Evolutionary conservation across 257 asterid species (phyloP).

Genomic region (Plantago ovata): DNA sequence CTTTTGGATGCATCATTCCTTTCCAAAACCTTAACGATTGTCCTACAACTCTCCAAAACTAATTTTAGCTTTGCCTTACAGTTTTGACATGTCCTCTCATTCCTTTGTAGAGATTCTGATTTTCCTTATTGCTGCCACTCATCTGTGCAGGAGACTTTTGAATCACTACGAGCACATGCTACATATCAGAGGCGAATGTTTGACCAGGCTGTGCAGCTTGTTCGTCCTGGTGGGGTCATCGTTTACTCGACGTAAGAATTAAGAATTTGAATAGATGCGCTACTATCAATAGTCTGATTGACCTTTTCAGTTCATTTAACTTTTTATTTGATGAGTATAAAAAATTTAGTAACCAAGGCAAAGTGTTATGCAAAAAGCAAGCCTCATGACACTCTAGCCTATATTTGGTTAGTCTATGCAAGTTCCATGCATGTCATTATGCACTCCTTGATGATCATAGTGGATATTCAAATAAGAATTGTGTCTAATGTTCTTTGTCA

Average conservation of each 20-base stretch:
- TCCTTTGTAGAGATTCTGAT: constrained; percentile 1
- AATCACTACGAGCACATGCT: constrained; percentile 77
- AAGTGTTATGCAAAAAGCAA: too few relatives aligned
- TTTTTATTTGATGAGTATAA: neutral
- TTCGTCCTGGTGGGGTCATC: constrained; percentile 92
- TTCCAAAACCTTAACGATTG: too few relatives aligned
- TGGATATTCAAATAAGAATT: neutral
- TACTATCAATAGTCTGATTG: constrained; percentile 4
- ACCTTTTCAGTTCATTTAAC: neutral
- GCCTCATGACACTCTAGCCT: too few relatives aligned
- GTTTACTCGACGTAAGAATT: constrained; percentile 94
- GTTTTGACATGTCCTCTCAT: neutral
- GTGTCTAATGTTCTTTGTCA: neutral
- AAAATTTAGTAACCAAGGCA: too few relatives aligned
- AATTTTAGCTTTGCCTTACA: constrained; percentile 11
- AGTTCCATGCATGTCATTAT: too few relatives aligned
- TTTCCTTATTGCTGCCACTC: constrained; percentile 14
- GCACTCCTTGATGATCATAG: neutral
- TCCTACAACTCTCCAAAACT: neutral
- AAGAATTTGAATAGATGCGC: constrained; percentile 27
- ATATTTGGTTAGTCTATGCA: too few relatives aligned
- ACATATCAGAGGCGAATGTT: constrained; percentile 88
- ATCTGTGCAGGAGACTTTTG: constrained; percentile 61
- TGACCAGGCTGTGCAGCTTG: constrained; percentile 98
- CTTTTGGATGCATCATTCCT: too few relatives aligned